These are phyloP conservation scores for Dryas drummondii DNA, from an alignment of 306 rosid genomes.

Conservation along the genomic window DNA sequence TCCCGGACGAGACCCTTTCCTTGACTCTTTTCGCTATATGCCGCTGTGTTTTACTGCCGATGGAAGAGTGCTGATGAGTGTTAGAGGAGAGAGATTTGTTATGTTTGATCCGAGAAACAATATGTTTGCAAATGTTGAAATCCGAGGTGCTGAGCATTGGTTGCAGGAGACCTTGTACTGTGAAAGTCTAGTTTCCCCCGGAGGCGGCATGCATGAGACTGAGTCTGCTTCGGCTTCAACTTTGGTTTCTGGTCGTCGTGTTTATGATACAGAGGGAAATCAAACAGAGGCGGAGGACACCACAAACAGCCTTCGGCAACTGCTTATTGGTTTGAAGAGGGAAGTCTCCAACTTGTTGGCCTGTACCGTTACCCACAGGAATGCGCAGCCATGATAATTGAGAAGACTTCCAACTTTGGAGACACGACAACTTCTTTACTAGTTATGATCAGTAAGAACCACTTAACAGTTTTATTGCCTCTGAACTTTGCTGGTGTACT, in stretches of 20 bases:
- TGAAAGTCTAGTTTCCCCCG: slow-evolving; percentile 44
- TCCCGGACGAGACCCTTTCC: slow-evolving; percentile 7
- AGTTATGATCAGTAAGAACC: not conserved
- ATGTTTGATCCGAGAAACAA: slow-evolving; percentile 24
- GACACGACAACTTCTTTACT: not conserved
- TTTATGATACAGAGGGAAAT: no score
- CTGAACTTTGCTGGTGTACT: not conserved
- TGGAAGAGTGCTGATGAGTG: slow-evolving; percentile 36
- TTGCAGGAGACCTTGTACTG: slow-evolving; percentile 38
- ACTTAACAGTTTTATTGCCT: not conserved
- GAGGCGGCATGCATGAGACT: not conserved
- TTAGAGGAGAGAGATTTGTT: slow-evolving; percentile 34
- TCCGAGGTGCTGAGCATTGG: slow-evolving; percentile 29
- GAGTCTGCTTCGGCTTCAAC: not conserved
- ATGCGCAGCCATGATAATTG: not conserved
- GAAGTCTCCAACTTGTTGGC: slow-evolving; percentile 13
- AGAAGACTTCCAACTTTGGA: not conserved
- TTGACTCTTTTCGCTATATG: slow-evolving; percentile 18
- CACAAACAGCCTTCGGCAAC: not conserved
- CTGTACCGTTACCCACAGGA: slow-evolving; percentile 4
- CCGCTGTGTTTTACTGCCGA: slow-evolving; percentile 36
- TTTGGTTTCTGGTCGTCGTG: no score
- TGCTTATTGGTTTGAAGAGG: slow-evolving; percentile 18
- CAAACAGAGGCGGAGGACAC: not conserved
- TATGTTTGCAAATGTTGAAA: slow-evolving; percentile 17